Evolutionary conservation across 1,284 basidiomycete species (phyloP).

Genomic region (Tilletia indica): DNA sequence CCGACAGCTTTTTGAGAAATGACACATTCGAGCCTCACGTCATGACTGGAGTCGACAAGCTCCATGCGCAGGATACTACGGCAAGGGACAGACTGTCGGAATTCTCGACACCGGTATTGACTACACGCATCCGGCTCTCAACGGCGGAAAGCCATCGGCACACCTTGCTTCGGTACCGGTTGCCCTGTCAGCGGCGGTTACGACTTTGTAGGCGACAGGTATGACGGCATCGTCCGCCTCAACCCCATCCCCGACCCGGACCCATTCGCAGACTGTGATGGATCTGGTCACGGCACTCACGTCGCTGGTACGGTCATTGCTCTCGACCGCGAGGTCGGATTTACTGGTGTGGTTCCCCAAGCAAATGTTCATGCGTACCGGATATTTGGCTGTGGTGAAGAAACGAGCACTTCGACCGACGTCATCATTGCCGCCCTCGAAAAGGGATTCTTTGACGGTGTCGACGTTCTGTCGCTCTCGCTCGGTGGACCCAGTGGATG

Average conservation of each 20-base stretch:
- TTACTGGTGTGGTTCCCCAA: constrained; percentile 41
- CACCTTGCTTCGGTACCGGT: constrained; percentile 38
- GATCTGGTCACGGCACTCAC: constrained; percentile 60
- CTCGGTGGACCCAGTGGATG: constrained; percentile 60
- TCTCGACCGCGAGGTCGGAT: constrained; percentile 56
- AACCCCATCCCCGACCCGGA: constrained; percentile 55
- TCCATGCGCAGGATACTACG: constrained; percentile 62
- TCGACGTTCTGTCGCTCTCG: constrained; percentile 67
- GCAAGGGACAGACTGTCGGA: constrained; percentile 63
- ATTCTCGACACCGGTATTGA: constrained; percentile 62
- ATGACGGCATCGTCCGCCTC: constrained; percentile 50
- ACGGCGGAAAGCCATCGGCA: constrained; percentile 57
- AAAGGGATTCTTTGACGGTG: constrained; percentile 45
- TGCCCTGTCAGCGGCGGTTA: constrained; percentile 39
- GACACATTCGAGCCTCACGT: constrained; percentile 41
- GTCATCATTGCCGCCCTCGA: constrained; percentile 57
- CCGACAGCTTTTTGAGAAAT: constrained; percentile 19
- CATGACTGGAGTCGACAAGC: constrained; percentile 59
- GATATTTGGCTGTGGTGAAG: constrained; percentile 57
- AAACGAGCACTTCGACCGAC: constrained; percentile 48
- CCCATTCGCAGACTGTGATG: constrained; percentile 57
- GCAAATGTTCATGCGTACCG: constrained; percentile 55
- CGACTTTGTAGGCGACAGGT: constrained; percentile 53
- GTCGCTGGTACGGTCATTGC: constrained; percentile 69
- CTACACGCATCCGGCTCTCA: constrained; percentile 66